Conservation (phyloP, 1,284 basidiomycete genomes). For the Porphyrellus sp. region DNA sequence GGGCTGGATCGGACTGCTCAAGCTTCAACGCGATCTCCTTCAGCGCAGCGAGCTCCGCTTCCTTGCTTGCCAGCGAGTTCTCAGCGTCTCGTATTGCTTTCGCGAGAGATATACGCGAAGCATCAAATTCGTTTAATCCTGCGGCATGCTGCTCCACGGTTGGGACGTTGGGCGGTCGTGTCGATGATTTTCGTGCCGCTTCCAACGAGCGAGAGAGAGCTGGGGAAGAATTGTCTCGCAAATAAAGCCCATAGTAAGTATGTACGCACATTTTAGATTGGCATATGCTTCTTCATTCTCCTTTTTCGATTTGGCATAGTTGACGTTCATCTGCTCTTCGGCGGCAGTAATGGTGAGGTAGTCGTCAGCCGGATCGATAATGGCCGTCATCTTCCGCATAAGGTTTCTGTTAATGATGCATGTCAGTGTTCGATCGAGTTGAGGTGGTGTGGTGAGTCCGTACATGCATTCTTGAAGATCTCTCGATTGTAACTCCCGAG, state of each 20-base stretch:
- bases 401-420: constrained; percentile 46
- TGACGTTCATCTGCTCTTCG: constrained; percentile 60
- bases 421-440: not conserved
- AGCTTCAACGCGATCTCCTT: constrained; percentile 58
- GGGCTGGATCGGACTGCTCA: constrained; percentile 67
- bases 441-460: not conserved
- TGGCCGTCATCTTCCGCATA: constrained; percentile 60
- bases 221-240: constrained; percentile 26
- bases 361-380: constrained; percentile 73
- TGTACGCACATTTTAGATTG: constrained; percentile 53
- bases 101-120: constrained; percentile 57
- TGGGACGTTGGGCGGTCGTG: constrained; percentile 62
- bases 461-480: constrained; percentile 38
- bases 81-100: constrained; percentile 76
- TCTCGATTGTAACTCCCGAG: constrained; percentile 33
- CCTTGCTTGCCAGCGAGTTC: constrained; percentile 57
- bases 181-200: constrained; percentile 65
- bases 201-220: constrained; percentile 66
- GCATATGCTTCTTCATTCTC: constrained; percentile 62
- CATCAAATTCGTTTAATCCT: constrained; percentile 63
- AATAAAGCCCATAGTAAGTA: not conserved
- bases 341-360: constrained; percentile 67
- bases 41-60: constrained; percentile 62
- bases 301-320: constrained; percentile 54
- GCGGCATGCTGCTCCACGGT: constrained; percentile 62